Evolutionary conservation across 2,329 filamentous ascomycete species (phyloP).

Genomic region (Penicillium sp.): DNA sequence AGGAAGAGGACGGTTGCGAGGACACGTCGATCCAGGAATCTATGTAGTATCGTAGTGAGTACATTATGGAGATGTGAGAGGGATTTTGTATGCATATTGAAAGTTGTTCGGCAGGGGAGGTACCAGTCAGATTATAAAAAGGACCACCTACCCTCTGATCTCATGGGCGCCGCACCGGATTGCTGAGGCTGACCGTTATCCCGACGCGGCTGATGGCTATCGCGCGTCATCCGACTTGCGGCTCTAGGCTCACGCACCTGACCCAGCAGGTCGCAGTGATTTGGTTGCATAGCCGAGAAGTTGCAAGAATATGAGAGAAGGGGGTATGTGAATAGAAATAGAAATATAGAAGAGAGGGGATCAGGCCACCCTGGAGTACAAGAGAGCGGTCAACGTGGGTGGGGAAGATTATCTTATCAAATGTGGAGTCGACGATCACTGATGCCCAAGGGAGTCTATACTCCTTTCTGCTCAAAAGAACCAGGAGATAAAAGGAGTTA

Average conservation of each 20-base stretch:
- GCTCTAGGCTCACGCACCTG: conserved; percentile 35
- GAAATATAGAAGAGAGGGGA: conserved; percentile 4
- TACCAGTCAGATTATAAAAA: conserved; percentile 16
- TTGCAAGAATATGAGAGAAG: background rate
- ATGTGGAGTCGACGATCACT: conserved; percentile 20
- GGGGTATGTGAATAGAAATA: conserved; percentile 3
- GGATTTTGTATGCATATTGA: conserved; percentile 21
- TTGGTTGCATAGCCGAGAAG: conserved; percentile 38
- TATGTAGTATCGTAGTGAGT: conserved; percentile 52
- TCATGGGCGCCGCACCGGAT: conserved; percentile 36
- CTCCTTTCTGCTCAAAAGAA: background rate
- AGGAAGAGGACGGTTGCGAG: conserved; percentile 90
- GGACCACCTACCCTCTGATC: conserved; percentile 43
- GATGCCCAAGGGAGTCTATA: conserved; percentile 19
- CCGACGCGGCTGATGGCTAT: conserved; percentile 29
- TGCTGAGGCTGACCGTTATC: conserved; percentile 37
- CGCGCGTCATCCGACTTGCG: conserved; percentile 35
- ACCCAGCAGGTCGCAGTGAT: conserved; percentile 39
- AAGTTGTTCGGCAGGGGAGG: conserved; percentile 16
- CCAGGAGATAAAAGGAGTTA: background rate
- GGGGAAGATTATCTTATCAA: conserved; percentile 26
- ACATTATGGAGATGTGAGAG: conserved; percentile 31
- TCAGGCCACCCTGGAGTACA: conserved; percentile 22
- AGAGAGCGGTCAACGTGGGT: conserved; percentile 27
- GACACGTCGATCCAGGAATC: conserved; percentile 97